Evolutionary conservation across 371 early-diverging fungal genomes (phyloP).

Genomic region (Amoeboaphelidium protococcarum): DNA sequence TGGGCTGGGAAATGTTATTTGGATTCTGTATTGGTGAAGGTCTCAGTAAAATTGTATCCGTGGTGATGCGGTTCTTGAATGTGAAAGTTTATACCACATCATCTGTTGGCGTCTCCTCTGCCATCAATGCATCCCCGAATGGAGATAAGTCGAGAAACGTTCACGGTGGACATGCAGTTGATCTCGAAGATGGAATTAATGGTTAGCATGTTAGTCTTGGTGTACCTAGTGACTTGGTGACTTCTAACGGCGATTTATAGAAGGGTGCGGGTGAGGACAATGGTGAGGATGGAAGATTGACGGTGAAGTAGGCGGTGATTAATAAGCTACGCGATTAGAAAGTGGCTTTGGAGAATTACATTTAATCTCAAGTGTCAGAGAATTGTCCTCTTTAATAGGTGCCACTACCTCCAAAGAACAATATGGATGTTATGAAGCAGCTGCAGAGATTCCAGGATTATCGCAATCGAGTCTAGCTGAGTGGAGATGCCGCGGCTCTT

Average conservation of each 20-base stretch:
- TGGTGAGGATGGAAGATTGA: no score
- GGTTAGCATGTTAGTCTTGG: background rate
- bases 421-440: background rate
- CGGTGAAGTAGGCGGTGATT: background rate
- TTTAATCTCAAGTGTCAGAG: no score
- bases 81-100: constrained; percentile 31
- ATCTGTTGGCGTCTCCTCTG: background rate
- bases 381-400: no score
- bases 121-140: background rate
- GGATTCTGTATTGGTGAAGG: constrained; percentile 78
- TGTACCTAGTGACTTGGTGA: background rate
- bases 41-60: constrained; percentile 51
- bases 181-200: background rate
- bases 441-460: background rate
- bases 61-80: constrained; percentile 80
- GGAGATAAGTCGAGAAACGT: background rate
- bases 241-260: no score
- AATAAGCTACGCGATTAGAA: background rate
- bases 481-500: background rate
- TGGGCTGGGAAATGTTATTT: constrained; percentile 75
- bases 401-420: background rate
- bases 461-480: background rate
- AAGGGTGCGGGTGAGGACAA: no score
- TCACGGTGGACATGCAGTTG: background rate
- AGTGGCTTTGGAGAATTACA: background rate